Evolutionary conservation across 306 rosid genomes (phyloP), one percentile per base, ranked within the genome.

Genomic region (Rosa rugosa): DNA sequence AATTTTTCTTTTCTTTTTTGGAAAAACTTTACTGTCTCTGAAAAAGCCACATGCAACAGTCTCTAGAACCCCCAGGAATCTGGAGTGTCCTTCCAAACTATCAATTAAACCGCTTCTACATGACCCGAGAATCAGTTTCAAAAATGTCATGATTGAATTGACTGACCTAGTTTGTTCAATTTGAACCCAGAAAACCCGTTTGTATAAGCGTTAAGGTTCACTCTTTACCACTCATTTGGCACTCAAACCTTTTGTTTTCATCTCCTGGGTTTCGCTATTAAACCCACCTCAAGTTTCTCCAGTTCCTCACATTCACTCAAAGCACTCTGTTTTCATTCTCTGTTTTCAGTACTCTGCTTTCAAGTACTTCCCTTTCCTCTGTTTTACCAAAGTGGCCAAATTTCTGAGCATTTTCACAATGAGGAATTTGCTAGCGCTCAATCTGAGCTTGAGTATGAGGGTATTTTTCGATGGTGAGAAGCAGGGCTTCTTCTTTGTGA

Each of bases 341-440:
- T 25, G 40, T 57, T 42, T 45, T 60, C 40, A 6, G 2, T 27
- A 20, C 22, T n/a, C 40, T 56, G 25, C 45, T 67, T 31, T 31
- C 34, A 31, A 31, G 34, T 31, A 31, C 34, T 31, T 31, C 3
- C 34, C 34, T 46, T 22, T 31, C 34, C 34, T 31, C 71, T 31
- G 34, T 40, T 73, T 23, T 27, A 9, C 54, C 31, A 42, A 42
- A 41, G 88, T 87, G 97, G 83, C 72, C 9, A 79, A 79, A 13
- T 69, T 87, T 45, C 45, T 65, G n/a, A 36, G 67, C 25, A 17
- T 82, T 54, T 25, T 86, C 57, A 85, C 91, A 6, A 8, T 83
- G 69, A 88, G 80, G 71, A 89, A 88, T 86, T 77, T 89, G 0
- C 66, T 94, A 7, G 98, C 96, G 46, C 68, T 92, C 65, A 94